Percentiles rank a stretch among this genome's conserved stretches.
These are phyloP conservation scores for Chimonanthus salicifolius DNA, from an alignment of 164 flowering plant species.

Conservation along the genomic window DNA sequence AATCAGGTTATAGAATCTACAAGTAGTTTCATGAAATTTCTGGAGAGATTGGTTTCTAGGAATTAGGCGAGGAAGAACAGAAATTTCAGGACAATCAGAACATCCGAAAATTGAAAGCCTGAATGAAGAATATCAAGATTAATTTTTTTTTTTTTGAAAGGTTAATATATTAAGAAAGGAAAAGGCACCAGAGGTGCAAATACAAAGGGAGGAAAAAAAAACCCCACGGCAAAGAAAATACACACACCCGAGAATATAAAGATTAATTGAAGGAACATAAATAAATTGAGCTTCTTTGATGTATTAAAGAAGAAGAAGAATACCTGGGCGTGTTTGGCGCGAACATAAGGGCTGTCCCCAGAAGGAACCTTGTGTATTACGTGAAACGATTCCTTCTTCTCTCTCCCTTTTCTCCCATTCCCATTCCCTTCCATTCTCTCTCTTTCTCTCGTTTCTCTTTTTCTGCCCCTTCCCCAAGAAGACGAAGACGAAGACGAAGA, in stretches of 20 bases:
- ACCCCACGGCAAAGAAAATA: too few relatives aligned
- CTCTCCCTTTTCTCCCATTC: conserved; percentile 4
- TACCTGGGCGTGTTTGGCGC: conserved; percentile 88
- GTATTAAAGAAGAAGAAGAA: neutral
- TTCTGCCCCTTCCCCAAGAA: neutral
- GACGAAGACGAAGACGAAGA: neutral
- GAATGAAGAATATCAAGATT: neutral
- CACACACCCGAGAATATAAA: neutral
- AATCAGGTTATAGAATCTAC: too few relatives aligned
- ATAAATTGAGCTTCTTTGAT: neutral
- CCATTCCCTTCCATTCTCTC: neutral
- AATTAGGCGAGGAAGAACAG: neutral
- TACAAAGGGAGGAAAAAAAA: too few relatives aligned
- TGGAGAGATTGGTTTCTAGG: too few relatives aligned
- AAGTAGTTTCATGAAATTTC: too few relatives aligned
- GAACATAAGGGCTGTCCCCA: conserved; percentile 80
- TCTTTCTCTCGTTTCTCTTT: neutral
- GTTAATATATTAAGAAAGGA: too few relatives aligned
- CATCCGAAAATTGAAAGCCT: neutral
- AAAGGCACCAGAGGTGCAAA: too few relatives aligned
- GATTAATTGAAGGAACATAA: neutral
- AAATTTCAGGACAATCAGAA: neutral
- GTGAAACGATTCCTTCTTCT: conserved; percentile 39
- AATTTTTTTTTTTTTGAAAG: too few relatives aligned
- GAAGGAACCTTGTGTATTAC: conserved; percentile 71